Evolutionary conservation across 2,329 filamentous ascomycete genomes (phyloP).

Genomic region (Ploettnerulaceae sp.): DNA sequence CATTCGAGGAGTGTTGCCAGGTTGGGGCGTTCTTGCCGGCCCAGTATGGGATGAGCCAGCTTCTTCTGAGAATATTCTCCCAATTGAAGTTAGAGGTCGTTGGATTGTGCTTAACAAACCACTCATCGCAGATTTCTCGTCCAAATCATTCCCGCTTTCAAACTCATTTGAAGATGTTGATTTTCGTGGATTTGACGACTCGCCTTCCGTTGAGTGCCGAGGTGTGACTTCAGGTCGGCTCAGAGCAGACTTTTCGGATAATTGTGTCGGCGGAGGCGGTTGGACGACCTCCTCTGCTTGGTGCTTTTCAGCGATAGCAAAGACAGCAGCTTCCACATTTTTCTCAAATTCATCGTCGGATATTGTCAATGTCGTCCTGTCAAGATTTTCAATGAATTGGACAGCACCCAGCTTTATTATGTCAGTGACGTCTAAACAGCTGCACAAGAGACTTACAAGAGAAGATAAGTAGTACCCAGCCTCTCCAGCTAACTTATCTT

Average conservation of each 20-base stretch:
- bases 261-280: slow-evolving; percentile 31
- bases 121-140: slow-evolving; percentile 76
- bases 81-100: slow-evolving; percentile 83
- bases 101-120: slow-evolving; percentile 88
- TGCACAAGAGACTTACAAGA: slow-evolving; percentile 50
- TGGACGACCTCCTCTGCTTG: slow-evolving; percentile 48
- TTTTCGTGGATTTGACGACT: slow-evolving; percentile 51
- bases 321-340: slow-evolving; percentile 95
- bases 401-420: slow-evolving; percentile 73
- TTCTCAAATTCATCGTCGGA: slow-evolving; percentile 92
- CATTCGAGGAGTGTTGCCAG: slow-evolving; percentile 38
- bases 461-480: slow-evolving; percentile 97
- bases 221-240: slow-evolving; percentile 54
- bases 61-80: slow-evolving; percentile 86
- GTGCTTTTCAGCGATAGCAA: slow-evolving; percentile 89
- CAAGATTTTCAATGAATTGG: slow-evolving; percentile 94
- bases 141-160: slow-evolving; percentile 45
- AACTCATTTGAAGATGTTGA: slow-evolving; percentile 52
- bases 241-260: slow-evolving; percentile 43
- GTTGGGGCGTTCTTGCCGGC: slow-evolving; percentile 42
- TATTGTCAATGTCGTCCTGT: slow-evolving; percentile 88
- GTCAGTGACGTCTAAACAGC: slow-evolving; percentile 5
- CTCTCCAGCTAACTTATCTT: slow-evolving; percentile 95
- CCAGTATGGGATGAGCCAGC: slow-evolving; percentile 26
- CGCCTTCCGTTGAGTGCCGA: slow-evolving; percentile 54